Evolutionary conservation across 176 grass and related monocot genomes (phyloP).

Genomic region (Phoenix roebelenii): DNA sequence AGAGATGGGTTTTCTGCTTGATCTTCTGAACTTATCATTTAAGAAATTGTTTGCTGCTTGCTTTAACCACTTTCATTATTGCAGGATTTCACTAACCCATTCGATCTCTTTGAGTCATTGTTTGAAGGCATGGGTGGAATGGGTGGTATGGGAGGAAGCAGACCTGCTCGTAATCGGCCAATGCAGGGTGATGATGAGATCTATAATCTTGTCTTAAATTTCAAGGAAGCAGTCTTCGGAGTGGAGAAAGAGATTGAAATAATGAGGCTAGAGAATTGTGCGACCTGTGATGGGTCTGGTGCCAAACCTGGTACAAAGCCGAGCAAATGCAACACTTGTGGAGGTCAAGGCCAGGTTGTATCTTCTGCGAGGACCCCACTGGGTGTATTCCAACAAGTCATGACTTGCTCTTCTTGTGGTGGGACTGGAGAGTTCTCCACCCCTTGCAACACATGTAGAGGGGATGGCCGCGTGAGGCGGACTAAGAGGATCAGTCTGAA

Average conservation of each 20-base stretch:
- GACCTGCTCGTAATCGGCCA: slow-evolving; percentile 82
- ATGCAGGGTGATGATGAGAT: slow-evolving; percentile 90
- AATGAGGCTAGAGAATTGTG: slow-evolving; percentile 65
- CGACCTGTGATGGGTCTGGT: slow-evolving; percentile 75
- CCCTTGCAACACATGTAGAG: slow-evolving; percentile 73
- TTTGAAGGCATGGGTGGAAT: slow-evolving; percentile 96
- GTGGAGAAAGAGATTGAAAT: slow-evolving; percentile 95
- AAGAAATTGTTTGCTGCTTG: not conserved
- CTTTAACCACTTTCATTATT: slow-evolving; percentile 1
- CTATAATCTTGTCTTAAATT: slow-evolving; percentile 86
- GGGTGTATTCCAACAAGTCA: slow-evolving; percentile 96
- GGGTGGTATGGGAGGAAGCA: slow-evolving; percentile 59
- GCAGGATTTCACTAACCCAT: slow-evolving; percentile 91
- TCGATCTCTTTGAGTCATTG: slow-evolving; percentile 92
- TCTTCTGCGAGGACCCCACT: slow-evolving; percentile 83
- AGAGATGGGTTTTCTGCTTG: not conserved
- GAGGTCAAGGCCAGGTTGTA: slow-evolving; percentile 88
- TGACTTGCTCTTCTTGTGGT: slow-evolving; percentile 73
- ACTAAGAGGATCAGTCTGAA: slow-evolving; percentile 94
- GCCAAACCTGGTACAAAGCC: slow-evolving; percentile 88
- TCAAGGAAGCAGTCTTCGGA: slow-evolving; percentile 93
- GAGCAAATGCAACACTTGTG: slow-evolving; percentile 69
- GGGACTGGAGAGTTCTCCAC: slow-evolving; percentile 86
- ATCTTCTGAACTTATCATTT: too few relatives aligned
- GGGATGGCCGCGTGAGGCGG: slow-evolving; percentile 80